Percentiles rank a stretch among this genome's conserved stretches.
These are phyloP conservation scores for Silybum marianum DNA, from an alignment of 129 eudicot genomes.

Conservation along the genomic window DNA sequence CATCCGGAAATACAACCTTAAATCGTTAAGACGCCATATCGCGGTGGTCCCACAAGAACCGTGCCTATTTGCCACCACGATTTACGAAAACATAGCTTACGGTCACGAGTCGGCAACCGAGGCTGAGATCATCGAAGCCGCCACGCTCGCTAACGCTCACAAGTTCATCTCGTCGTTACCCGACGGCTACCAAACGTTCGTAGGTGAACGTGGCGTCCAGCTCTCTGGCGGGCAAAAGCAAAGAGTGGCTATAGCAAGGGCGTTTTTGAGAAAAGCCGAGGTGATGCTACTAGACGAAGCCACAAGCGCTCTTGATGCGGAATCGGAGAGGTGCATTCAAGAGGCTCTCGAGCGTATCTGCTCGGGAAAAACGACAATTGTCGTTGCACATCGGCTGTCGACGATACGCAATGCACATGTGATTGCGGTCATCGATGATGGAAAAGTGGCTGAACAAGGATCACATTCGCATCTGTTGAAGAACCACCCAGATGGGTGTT, in stretches of 20 bases:
- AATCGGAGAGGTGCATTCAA: constrained; percentile 79
- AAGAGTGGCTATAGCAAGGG: constrained; percentile 83
- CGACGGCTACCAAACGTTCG: constrained; percentile 81
- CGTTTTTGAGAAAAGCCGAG: constrained; percentile 77
- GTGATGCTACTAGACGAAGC: constrained; percentile 88
- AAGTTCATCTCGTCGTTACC: constrained; percentile 87
- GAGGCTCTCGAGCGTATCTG: constrained; percentile 77
- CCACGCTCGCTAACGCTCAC: constrained; percentile 85
- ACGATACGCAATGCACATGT: constrained; percentile 83
- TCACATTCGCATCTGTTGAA: constrained; percentile 80
- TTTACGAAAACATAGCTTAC: constrained; percentile 81
- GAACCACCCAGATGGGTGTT: constrained; percentile 78
- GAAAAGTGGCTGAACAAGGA: constrained; percentile 89
- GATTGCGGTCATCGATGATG: constrained; percentile 83
- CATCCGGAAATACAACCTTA: constrained; percentile 72
- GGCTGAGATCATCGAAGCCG: constrained; percentile 85
- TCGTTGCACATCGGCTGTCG: constrained; percentile 81
- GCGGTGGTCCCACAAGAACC: constrained; percentile 94
- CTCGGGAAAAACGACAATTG: constrained; percentile 74
- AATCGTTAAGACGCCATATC: constrained; percentile 70
- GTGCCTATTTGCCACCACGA: constrained; percentile 82
- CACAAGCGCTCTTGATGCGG: constrained; percentile 90
- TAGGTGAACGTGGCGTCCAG: constrained; percentile 87
- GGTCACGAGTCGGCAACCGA: constrained; percentile 85
- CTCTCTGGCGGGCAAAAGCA: constrained; percentile 93